Evolutionary conservation across 768 basidiomycete genomes (phyloP).

Genomic region (Suillus spraguei): DNA sequence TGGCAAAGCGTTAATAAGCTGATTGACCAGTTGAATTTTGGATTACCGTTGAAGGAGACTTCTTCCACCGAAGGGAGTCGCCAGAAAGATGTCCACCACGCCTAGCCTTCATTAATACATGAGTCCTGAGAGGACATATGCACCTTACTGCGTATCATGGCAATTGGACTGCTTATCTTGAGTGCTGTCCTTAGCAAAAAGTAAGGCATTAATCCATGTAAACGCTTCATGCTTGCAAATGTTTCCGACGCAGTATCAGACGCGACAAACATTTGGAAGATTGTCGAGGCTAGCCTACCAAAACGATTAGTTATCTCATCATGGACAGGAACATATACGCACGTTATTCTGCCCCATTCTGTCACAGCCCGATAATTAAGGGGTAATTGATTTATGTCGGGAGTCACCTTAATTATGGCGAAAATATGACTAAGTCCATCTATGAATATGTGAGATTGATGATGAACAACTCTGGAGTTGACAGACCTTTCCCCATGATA

Average conservation of each 20-base stretch:
- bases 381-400: slow-evolving; percentile 77
- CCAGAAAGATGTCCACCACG: slow-evolving; percentile 92
- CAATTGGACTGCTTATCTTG: slow-evolving; percentile 92
- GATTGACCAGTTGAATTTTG: not conserved
- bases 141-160: slow-evolving; percentile 85
- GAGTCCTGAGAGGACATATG: slow-evolving; percentile 7
- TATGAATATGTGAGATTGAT: slow-evolving; percentile 30
- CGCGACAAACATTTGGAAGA: slow-evolving; percentile 94
- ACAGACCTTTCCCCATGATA: slow-evolving; percentile 79
- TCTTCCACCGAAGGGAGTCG: slow-evolving; percentile 93
- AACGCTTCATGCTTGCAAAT: slow-evolving; percentile 83
- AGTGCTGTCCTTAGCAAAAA: slow-evolving; percentile 92
- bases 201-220: slow-evolving; percentile 98
- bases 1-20: slow-evolving; percentile 29
- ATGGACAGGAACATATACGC: slow-evolving; percentile 35
- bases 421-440: slow-evolving; percentile 92
- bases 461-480: not conserved
- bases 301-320: slow-evolving; percentile 15
- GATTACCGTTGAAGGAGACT: slow-evolving; percentile 84
- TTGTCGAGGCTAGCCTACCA: slow-evolving; percentile 86
- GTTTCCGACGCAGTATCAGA: slow-evolving; percentile 91
- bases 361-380: slow-evolving; percentile 84
- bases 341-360: slow-evolving; percentile 99
- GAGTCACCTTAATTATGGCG: slow-evolving; percentile 79
- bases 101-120: slow-evolving; percentile 32